phyloP scores from a whole-genome alignment of 805 yeast genomes.

The Phaffomyces thermotolerans region DNA sequence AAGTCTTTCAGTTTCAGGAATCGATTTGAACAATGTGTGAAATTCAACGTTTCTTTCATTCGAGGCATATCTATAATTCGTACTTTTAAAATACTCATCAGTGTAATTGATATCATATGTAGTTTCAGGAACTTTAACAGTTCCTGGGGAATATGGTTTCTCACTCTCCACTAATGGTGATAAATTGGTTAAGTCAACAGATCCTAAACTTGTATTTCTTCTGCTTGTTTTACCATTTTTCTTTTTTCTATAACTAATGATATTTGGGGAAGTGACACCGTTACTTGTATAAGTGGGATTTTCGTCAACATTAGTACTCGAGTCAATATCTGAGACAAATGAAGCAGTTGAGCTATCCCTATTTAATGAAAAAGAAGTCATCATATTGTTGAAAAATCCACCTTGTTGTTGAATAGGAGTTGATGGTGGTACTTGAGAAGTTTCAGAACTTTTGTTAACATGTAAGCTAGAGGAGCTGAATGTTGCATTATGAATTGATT shows the following conservation, averaged over 20 bases:
- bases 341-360: slow-evolving; percentile 2
- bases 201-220: slow-evolving; percentile 15
- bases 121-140: slow-evolving; percentile 1
- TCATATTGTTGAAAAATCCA: slow-evolving; percentile 18
- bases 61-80: slow-evolving; percentile 58
- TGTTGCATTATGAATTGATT: slow-evolving; percentile 14
- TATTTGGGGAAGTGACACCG: slow-evolving; percentile 15
- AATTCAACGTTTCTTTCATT: slow-evolving; percentile 64
- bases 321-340: background rate
- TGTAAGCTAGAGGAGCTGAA: slow-evolving; percentile 18
- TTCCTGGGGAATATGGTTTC: slow-evolving; percentile 12
- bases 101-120: slow-evolving; percentile 38
- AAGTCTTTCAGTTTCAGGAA: slow-evolving; percentile 63
- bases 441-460: slow-evolving; percentile 6
- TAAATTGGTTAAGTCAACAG: slow-evolving; percentile 8
- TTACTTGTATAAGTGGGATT: slow-evolving; percentile 3
- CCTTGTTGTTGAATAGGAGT: slow-evolving; percentile 13
- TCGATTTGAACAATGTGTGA: slow-evolving; percentile 62
- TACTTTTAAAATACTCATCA: slow-evolving; percentile 50
- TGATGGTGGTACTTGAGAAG: slow-evolving; percentile 10
- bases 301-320: background rate
- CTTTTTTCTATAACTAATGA: slow-evolving; percentile 21
- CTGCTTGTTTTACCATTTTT: slow-evolving; percentile 7
- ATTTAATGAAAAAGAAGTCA: slow-evolving; percentile 14
- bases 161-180: slow-evolving; percentile 19